A percentile compares a stretch with the other conserved stretches of the same genome.
Conservation (phyloP, 2,329 filamentous ascomycete genomes). For the Lanzia echinophila region DNA sequence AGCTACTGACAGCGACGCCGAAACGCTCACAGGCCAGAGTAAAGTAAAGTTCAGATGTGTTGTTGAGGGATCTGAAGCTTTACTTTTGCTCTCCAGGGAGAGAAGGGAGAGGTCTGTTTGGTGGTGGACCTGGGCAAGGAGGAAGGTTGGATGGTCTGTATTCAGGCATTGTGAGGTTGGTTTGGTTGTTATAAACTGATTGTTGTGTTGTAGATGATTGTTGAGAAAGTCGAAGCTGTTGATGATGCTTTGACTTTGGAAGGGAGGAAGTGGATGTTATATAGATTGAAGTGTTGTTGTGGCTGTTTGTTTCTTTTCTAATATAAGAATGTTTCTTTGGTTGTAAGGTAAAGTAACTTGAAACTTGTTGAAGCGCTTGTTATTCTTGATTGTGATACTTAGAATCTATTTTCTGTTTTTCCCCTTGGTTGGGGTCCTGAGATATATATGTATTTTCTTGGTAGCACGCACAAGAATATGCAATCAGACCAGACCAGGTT, state of each 20-base stretch:
- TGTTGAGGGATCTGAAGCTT: not conserved
- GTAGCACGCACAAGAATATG: not conserved
- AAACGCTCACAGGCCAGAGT: too few relatives aligned
- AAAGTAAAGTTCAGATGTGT: not conserved
- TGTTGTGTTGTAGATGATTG: not conserved
- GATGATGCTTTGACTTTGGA: not conserved
- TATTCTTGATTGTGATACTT: slow-evolving; percentile 3
- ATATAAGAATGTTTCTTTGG: slow-evolving; percentile 4
- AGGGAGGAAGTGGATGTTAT: slow-evolving; percentile 6
- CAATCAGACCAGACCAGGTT: slow-evolving; percentile 7
- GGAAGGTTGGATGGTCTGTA: slow-evolving; percentile 54
- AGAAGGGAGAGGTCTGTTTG: slow-evolving; percentile 55
- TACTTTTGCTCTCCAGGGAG: slow-evolving; percentile 49
- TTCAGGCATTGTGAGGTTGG: slow-evolving; percentile 39
- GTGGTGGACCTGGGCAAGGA: slow-evolving; percentile 58
- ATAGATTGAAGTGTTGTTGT: slow-evolving; percentile 2
- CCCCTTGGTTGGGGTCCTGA: slow-evolving; percentile 6
- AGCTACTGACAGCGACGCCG: too few relatives aligned
- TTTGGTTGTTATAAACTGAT: not conserved
- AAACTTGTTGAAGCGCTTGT: slow-evolving; percentile 8
- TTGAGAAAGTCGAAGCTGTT: slow-evolving; percentile 4
- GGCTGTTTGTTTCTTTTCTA: slow-evolving; percentile 1
- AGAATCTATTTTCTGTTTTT: slow-evolving; percentile 2
- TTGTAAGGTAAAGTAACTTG: not conserved
- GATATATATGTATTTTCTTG: slow-evolving; percentile 10